Conservation (phyloP, 1,284 basidiomycete genomes). For the Amylostereum areolatum region DNA sequence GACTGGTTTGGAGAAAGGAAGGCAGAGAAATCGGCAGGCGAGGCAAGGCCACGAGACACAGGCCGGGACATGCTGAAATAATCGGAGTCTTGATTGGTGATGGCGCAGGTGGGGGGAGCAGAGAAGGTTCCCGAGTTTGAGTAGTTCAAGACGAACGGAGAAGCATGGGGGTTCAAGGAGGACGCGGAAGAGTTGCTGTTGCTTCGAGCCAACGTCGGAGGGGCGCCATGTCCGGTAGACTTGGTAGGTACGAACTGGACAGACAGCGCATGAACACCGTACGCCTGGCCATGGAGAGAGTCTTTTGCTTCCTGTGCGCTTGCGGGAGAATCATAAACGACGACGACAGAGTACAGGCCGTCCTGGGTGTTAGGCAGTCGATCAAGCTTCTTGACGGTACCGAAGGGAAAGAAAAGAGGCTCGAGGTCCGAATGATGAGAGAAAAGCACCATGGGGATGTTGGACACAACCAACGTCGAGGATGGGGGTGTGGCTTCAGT, state of each 20-base stretch:
- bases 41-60: neutral
- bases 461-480: slow-evolving; percentile 52
- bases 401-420: slow-evolving; percentile 69
- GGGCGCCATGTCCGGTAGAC: slow-evolving; percentile 13
- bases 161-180: slow-evolving; percentile 26
- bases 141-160: slow-evolving; percentile 21
- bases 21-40: neutral
- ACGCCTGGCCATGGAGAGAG: slow-evolving; percentile 52
- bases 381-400: slow-evolving; percentile 54
- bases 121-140: slow-evolving; percentile 2
- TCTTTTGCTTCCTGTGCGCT: slow-evolving; percentile 60
- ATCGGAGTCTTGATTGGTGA: slow-evolving; percentile 5
- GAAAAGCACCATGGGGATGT: slow-evolving; percentile 62
- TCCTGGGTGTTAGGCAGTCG: slow-evolving; percentile 29
- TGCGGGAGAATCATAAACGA: slow-evolving; percentile 50
- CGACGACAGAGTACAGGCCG: slow-evolving; percentile 38
- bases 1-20: neutral
- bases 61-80: slow-evolving; percentile 9
- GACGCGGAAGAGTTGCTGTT: slow-evolving; percentile 8
- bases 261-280: slow-evolving; percentile 43
- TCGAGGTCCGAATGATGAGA: slow-evolving; percentile 58
- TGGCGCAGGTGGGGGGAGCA: slow-evolving; percentile 13
- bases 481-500: slow-evolving; percentile 19
- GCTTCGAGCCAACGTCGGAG: slow-evolving; percentile 8
- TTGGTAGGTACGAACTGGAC: slow-evolving; percentile 33